A percentile compares a stretch with the other conserved stretches of the same genome.
These are phyloP conservation scores for Hydrangea macrophylla DNA, from an alignment of 148 eudicot species.

Conservation along the genomic window DNA sequence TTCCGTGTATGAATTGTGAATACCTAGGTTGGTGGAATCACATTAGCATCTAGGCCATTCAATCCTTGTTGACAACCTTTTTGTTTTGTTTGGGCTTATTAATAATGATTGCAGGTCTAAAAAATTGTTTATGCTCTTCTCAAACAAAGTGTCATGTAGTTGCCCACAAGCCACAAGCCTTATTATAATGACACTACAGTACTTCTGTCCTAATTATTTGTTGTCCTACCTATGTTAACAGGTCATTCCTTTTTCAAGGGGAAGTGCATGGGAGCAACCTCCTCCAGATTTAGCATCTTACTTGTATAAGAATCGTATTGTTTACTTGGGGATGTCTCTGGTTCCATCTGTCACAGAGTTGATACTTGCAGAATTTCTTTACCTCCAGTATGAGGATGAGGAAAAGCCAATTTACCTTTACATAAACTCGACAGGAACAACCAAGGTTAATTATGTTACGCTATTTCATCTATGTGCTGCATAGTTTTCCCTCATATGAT, in stretches of 20 bases:
- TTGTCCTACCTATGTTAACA: conserved; percentile 23
- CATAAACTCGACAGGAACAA: conserved; percentile 87
- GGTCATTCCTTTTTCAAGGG: conserved; percentile 85
- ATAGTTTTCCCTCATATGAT: conserved; percentile 7
- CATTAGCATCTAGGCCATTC: background rate
- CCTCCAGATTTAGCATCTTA: conserved; percentile 96
- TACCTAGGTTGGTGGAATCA: background rate
- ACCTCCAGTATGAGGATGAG: conserved; percentile 74
- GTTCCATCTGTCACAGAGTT: conserved; percentile 69
- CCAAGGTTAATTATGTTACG: conserved; percentile 47
- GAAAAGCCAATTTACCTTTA: conserved; percentile 87
- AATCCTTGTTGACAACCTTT: background rate
- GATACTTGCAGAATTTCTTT: conserved; percentile 76
- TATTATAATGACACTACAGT: background rate
- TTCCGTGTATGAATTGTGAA: too few relatives aligned
- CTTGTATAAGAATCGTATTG: conserved; percentile 74
- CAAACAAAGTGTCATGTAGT: background rate
- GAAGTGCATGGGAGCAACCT: conserved; percentile 85
- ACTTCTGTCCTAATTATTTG: background rate
- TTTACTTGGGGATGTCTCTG: conserved; percentile 82
- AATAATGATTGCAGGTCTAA: background rate
- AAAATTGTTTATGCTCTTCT: background rate
- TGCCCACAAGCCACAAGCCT: too few relatives aligned
- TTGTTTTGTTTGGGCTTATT: background rate
- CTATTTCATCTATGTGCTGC: background rate